Evolutionary conservation across 306 rosid genomes (phyloP), one percentile per base, ranked within the genome.

Genomic region (Ceratonia siliqua): DNA sequence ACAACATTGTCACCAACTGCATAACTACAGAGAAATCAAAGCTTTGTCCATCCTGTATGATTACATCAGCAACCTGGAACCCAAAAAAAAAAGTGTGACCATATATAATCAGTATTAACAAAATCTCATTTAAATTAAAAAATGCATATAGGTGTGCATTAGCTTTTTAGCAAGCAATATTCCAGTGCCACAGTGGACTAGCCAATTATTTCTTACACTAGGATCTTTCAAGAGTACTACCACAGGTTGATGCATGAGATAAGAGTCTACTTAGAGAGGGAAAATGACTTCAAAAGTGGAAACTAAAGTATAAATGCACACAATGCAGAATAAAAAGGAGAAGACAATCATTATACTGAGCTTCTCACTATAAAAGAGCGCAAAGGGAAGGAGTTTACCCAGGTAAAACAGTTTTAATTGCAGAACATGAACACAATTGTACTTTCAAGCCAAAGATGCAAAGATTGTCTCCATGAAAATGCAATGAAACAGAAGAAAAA

Each of bases 1-100:
- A 85, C 81, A 91, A 79, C 85, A 88, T 79, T 61, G 86, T 84
- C 85, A 94, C 97, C 88, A 94, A 73, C 86, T 94, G 96, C 87
- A 92, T 85, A 78, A 94, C 82, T 68, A 92, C 81, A 28, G 97
- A 88, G 84, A 91, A 82, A 85, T 89, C 96, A 69, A 88, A 91
- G 69, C 80, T 81, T 54, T 85, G 94, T 78, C 90, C 92, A 75
- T 91, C 97, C 84, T 94, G 98, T 70, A 89, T 75, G 78, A 94
- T 85, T 64, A 87, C 92, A 76, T 94, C 98, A 24, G 98, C 88
- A 41, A 79, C 98, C 98, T 94, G 92, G 70, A 87, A 89, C 49
- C n/a, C n/a, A n/a, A 76, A 68, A 74, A 73, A 77, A 82, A 62
- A 30, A 68, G 28, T 7, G 28, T 78, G 59, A 43, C 68, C 71